These are phyloP conservation scores for Zasmidium cellare DNA, from an alignment of 2,329 filamentous ascomycete genomes.

Conservation along the genomic window DNA sequence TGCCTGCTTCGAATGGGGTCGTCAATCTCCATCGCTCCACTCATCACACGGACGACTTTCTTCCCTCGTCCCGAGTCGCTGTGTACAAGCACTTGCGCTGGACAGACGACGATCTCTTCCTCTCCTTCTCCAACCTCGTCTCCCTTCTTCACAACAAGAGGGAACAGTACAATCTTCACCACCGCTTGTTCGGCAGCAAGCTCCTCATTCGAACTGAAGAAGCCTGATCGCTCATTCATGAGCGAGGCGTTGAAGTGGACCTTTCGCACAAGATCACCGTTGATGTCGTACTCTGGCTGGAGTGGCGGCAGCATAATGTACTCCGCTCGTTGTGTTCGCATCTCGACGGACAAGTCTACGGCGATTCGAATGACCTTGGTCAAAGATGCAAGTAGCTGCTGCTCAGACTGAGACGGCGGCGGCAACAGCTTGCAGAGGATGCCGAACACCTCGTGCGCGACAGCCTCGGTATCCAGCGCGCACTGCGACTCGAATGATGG, in stretches of 20 bases:
- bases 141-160: slow-evolving; percentile 92
- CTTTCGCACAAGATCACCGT: slow-evolving; percentile 83
- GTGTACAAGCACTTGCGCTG: slow-evolving; percentile 82
- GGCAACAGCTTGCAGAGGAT: slow-evolving; percentile 82
- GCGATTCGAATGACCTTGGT: slow-evolving; percentile 85
- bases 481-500: slow-evolving; percentile 79
- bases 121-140: slow-evolving; percentile 84
- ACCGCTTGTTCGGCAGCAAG: slow-evolving; percentile 74
- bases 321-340: slow-evolving; percentile 94
- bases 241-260: slow-evolving; percentile 89
- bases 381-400: slow-evolving; percentile 79
- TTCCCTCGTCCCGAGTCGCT: slow-evolving; percentile 40
- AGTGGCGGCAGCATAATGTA: slow-evolving; percentile 98
- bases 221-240: slow-evolving; percentile 89
- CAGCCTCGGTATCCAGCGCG: slow-evolving; percentile 87
- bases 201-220: slow-evolving; percentile 71
- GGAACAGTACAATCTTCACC: slow-evolving; percentile 91
- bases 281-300: slow-evolving; percentile 90
- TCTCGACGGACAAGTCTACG: slow-evolving; percentile 88
- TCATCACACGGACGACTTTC: slow-evolving; percentile 52
- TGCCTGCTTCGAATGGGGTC: slow-evolving; percentile 28
- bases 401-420: slow-evolving; percentile 77
- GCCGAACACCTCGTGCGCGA: slow-evolving; percentile 87
- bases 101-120: slow-evolving; percentile 92
- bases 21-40: slow-evolving; percentile 51